A percentile compares a stretch with the other conserved stretches of the same genome.
phyloP scores from a whole-genome alignment of 352 stramenopile genomes.

The Phytophthora hibernalis region DNA sequence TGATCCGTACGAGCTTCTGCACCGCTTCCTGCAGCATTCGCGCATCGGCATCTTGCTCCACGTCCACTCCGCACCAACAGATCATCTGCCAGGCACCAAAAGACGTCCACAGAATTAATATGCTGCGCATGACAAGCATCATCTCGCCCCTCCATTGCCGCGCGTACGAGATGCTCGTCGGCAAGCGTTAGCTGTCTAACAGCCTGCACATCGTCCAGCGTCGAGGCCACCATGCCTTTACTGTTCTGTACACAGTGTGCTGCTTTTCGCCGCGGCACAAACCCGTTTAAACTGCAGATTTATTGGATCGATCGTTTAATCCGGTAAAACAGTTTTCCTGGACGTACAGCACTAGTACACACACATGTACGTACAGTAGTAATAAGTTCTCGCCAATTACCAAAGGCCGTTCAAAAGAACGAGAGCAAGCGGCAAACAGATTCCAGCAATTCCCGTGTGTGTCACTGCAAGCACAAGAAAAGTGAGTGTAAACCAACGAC shows the following conservation, averaged over 20 bases:
- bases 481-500: constrained; percentile 1
- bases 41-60: constrained; percentile 28
- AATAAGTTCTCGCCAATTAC: too few species aligned
- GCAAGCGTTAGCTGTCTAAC: constrained; percentile 34
- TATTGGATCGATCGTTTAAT: too few species aligned
- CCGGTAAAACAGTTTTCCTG: too few species aligned
- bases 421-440: constrained; percentile 4
- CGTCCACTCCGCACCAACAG: constrained; percentile 48
- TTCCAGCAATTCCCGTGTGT: constrained; percentile 11
- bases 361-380: too few species aligned
- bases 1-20: constrained; percentile 55
- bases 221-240: constrained; percentile 30
- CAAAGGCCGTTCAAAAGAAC: too few species aligned
- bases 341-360: too few species aligned
- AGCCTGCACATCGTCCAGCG: constrained; percentile 27
- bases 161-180: constrained; percentile 48
- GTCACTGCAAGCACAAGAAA: constrained; percentile 12
- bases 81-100: constrained; percentile 44
- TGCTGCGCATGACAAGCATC: background rate
- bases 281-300: too few species aligned
- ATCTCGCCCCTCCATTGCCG: background rate
- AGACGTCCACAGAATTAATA: constrained; percentile 3
- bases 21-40: constrained; percentile 42
- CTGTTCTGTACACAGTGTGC: constrained; percentile 9
- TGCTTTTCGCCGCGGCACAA: too few species aligned